These are phyloP conservation scores for Geranomyces michiganensis DNA, from an alignment of 192 early-diverging fungal genomes.

Conservation along the genomic window DNA sequence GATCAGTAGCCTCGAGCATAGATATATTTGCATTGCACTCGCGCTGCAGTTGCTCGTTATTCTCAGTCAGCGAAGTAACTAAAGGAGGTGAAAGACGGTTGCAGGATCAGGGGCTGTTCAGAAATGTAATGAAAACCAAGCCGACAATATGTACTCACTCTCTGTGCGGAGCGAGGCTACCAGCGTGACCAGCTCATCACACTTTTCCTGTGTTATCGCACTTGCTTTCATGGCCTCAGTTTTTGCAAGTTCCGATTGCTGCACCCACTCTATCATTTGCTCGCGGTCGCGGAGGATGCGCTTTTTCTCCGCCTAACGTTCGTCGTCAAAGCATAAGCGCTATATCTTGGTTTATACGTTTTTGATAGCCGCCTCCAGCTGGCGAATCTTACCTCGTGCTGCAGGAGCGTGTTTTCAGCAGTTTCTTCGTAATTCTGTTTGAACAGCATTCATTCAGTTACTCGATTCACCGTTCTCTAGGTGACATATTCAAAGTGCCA, in stretches of 20 bases:
- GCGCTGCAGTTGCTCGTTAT: too few species aligned
- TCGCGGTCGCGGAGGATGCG: conserved; percentile 11
- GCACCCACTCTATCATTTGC: conserved; percentile 15
- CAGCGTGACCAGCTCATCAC: background rate
- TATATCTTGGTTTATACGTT: background rate
- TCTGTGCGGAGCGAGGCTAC: background rate
- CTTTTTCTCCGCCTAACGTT: conserved; percentile 10
- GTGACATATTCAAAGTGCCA: background rate
- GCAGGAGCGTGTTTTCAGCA: conserved; percentile 16
- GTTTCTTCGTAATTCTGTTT: conserved; percentile 13
- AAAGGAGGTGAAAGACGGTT: too few species aligned
- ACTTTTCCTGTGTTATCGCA: background rate
- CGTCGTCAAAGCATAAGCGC: background rate
- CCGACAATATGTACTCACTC: background rate
- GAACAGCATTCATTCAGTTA: too few species aligned
- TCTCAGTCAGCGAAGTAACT: too few species aligned
- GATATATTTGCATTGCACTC: too few species aligned
- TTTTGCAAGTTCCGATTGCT: conserved; percentile 4
- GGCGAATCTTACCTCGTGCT: background rate
- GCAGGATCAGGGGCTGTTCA: too few species aligned
- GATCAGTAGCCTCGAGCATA: too few species aligned
- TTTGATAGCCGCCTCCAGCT: background rate
- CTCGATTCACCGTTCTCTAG: too few species aligned
- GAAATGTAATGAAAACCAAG: too few species aligned
- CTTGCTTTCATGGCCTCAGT: background rate